A percentile compares a stretch with the other conserved stretches of the same genome.
Conservation (phyloP, 2,329 filamentous ascomycete species). For the Aureobasidium sp. region DNA sequence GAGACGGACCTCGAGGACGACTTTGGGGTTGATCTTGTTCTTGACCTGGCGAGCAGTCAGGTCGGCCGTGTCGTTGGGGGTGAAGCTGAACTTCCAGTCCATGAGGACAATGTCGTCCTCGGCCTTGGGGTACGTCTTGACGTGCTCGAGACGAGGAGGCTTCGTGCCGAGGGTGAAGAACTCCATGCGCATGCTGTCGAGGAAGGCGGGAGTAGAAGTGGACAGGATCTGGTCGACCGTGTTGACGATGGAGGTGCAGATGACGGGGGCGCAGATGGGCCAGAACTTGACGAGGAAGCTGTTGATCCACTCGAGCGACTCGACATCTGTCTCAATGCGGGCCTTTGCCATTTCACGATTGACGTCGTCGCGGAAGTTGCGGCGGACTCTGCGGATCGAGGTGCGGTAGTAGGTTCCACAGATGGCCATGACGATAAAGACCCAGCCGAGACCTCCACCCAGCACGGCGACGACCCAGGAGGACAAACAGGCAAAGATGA, state of each 20-base stretch:
- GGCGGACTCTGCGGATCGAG: conserved; percentile 82
- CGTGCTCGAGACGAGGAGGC: conserved; percentile 90
- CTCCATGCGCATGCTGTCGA: conserved; percentile 89
- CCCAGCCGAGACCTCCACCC: conserved; percentile 86
- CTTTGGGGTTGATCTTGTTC: conserved; percentile 94
- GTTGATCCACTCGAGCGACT: conserved; percentile 98
- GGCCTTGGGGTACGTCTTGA: conserved; percentile 94
- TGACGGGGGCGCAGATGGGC: conserved; percentile 94
- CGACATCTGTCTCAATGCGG: conserved; percentile 79
- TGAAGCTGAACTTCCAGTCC: conserved; percentile 99
- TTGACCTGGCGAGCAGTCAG: conserved; percentile 84
- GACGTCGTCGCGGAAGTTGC: conserved; percentile 94
- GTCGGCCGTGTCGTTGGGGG: conserved; percentile 86
- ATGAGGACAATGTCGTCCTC: conserved; percentile 95
- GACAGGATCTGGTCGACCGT: conserved; percentile 95
- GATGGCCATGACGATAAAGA: conserved; percentile 84
- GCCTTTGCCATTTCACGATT: conserved; percentile 81
- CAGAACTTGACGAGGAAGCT: conserved; percentile 98
- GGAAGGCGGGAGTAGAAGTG: conserved; percentile 80
- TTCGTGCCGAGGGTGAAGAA: conserved; percentile 92
- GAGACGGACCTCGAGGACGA: conserved; percentile 88
- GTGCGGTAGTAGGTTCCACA: conserved; percentile 97
- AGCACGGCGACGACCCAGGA: conserved; percentile 88
- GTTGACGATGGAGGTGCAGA: conserved; percentile 85
- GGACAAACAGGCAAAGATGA: conserved; percentile 81